Evolutionary conservation across 331 rosid species (phyloP), one percentile per base, ranked within the genome.

Genomic region (Malus hybrid): DNA sequence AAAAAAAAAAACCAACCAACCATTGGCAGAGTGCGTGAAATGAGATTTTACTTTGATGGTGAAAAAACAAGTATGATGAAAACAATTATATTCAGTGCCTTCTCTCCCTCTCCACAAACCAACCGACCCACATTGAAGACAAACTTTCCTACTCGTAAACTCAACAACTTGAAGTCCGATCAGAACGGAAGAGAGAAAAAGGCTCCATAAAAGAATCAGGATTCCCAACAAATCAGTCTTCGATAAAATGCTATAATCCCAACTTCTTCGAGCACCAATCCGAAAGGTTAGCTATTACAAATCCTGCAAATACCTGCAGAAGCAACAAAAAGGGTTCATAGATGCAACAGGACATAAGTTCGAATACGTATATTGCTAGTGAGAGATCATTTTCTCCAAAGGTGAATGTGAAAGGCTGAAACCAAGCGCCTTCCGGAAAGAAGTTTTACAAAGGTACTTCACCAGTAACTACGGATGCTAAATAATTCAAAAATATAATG

Each of bases 301-400:
- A 95, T 24, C 99, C 97, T 53, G 87, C 92, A 88, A 95, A 92
- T 28, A 95, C 99, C 99, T 95, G 91, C 85, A 14, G 28, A 26
- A 75, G 62, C 34, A 66, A 73, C 50, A 56, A 16, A 50, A 75
- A 42, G 36, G 42, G 71, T 44, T 32, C 46, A 64, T 3, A 11
- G 34, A 63, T 46, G 58, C 72, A 74, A 32, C 63, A 5, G 5
- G 68, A 55, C 44, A 11, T 18, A 28, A 46, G 18, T 71, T 39
- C 12, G 46, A 39, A 8, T 14, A 64, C 22, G 4, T 32, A 34
- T 26, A 18, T 56, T 63, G 48, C 57, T 4, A 63, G 18, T 19
- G 14, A 63, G 24, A 63, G 44, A 30, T 63, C 68, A 63, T 63
- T 63, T 14, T 28, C 20, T 62, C 39, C 66, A 0, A 28, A 28